Evolutionary conservation across 2,329 filamentous ascomycete species (phyloP).

Genomic region (Fonsecaea erecta): DNA sequence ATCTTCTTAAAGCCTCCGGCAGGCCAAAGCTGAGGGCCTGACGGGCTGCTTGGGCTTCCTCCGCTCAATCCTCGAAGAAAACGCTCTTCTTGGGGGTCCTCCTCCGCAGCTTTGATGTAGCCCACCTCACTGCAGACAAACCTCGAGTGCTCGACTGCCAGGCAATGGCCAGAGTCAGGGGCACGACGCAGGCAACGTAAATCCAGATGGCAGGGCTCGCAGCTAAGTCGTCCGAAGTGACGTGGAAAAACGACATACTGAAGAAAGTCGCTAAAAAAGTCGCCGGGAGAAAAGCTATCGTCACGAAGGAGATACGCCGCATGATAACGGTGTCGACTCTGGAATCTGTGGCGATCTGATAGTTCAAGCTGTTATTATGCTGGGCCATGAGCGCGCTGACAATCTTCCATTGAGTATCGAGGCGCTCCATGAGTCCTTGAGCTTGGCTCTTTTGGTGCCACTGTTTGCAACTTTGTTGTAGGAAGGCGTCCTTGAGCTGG

Average conservation of each 20-base stretch:
- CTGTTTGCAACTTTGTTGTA: background rate
- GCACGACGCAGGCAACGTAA: background rate
- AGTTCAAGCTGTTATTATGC: slow-evolving; percentile 6
- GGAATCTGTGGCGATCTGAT: slow-evolving; percentile 2
- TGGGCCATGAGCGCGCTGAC: slow-evolving; percentile 7
- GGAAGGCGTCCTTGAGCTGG: background rate
- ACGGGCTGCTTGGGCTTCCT: background rate
- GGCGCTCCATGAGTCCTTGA: background rate
- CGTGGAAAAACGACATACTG: slow-evolving; percentile 17
- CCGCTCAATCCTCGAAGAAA: background rate
- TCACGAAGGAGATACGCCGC: slow-evolving; percentile 5
- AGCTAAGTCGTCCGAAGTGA: background rate
- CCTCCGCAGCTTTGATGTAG: background rate
- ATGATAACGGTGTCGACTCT: slow-evolving; percentile 8
- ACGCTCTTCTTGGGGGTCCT: background rate
- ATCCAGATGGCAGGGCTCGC: slow-evolving; percentile 10
- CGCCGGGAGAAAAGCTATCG: slow-evolving; percentile 9
- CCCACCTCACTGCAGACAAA: background rate
- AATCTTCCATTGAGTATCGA: slow-evolving; percentile 12
- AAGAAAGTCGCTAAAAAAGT: slow-evolving; percentile 20
- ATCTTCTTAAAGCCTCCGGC: background rate
- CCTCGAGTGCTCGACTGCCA: background rate
- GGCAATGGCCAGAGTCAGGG: background rate
- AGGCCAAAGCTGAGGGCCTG: background rate
- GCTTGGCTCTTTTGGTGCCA: slow-evolving; percentile 6